A percentile compares a stretch with the other conserved stretches of the same genome.
Evolutionary conservation across 352 stramenopile species (phyloP).

Genomic region (Globisporangium middletonii): DNA sequence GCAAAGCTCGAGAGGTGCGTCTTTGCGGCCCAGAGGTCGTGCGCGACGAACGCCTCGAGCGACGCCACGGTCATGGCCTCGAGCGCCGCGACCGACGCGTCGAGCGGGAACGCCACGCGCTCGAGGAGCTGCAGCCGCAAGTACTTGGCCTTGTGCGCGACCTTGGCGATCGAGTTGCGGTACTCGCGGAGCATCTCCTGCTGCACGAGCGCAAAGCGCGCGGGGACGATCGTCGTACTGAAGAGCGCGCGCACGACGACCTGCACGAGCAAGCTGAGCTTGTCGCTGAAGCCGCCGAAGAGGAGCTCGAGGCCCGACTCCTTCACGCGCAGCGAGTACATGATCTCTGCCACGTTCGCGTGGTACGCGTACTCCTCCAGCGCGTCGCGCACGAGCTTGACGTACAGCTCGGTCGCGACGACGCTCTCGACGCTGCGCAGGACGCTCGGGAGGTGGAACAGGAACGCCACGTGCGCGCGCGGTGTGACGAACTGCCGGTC

Average conservation of each 20-base stretch:
- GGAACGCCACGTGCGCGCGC: slow-evolving; percentile 46
- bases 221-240: slow-evolving; percentile 30
- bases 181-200: slow-evolving; percentile 69
- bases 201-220: slow-evolving; percentile 56
- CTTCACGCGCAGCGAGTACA: slow-evolving; percentile 62
- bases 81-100: slow-evolving; percentile 38
- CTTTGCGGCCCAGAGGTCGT: slow-evolving; percentile 39
- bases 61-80: slow-evolving; percentile 30
- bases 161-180: slow-evolving; percentile 57
- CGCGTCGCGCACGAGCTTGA: slow-evolving; percentile 56
- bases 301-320: slow-evolving; percentile 58
- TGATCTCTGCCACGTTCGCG: slow-evolving; percentile 64
- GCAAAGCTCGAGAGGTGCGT: slow-evolving; percentile 54
- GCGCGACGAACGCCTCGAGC: slow-evolving; percentile 34
- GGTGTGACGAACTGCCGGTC: slow-evolving; percentile 56
- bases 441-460: slow-evolving; percentile 49
- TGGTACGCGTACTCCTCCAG: slow-evolving; percentile 75
- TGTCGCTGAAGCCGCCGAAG: slow-evolving; percentile 76
- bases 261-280: slow-evolving; percentile 54
- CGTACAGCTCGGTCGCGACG: slow-evolving; percentile 46
- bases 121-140: slow-evolving; percentile 58
- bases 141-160: slow-evolving; percentile 53
- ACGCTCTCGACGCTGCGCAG: slow-evolving; percentile 29
- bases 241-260: slow-evolving; percentile 56
- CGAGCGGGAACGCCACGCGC: slow-evolving; percentile 36